Base-by-base conservation (phyloP, 1,139 yeast genomes). In the Candida pseudoviswanathii region DNA sequence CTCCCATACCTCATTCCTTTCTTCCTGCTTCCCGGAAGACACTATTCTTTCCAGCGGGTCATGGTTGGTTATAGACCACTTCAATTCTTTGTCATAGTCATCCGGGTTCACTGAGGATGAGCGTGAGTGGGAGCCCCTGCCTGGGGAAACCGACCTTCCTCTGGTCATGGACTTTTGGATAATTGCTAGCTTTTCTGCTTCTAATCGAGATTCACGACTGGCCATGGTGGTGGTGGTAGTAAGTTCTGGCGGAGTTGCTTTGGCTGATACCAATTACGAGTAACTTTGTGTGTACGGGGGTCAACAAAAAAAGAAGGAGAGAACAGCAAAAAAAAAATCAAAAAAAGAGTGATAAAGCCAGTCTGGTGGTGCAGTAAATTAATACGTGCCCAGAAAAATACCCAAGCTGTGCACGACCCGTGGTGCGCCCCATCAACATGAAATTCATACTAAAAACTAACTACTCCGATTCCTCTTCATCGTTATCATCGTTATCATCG, bases 41-140 rank as follows among this genome's bases (percentile, higher is more conserved):
- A 51, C 50, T 10, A 83, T 61, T 51, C 89, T 65, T 51, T 81
- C 85, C 62, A 81, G 82, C 0, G 89, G 89, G 56, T 84, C 88
- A 51, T 74, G 80, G 54, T 72, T 75, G 48, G 75, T 71, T 44
- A 76, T 74, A 5, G 78, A 71, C 80, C 80, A 76, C 53, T 78
- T 78, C 49, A 77, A 62, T 24, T 75, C 80, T 38, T 66, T 68
- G 50, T 65, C 64, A 51, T 59, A 65, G 33, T 71, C 78, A 47
- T 72, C 78, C 41, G 67, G 67, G 61, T 66, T 68, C 2, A 64
- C 58, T n/a, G 78, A 73, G 16, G 70, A 65, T 25, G 77, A 70
- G 43, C 79, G 60, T 45, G 68, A 62, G 45, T 64, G 63, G 50
- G 60, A 59, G 6, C 66, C 58, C n/a, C 67, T 55, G 2, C 56